Conservation (phyloP, 176 grass and related monocot species). For the Bonia amplexicaulis region DNA sequence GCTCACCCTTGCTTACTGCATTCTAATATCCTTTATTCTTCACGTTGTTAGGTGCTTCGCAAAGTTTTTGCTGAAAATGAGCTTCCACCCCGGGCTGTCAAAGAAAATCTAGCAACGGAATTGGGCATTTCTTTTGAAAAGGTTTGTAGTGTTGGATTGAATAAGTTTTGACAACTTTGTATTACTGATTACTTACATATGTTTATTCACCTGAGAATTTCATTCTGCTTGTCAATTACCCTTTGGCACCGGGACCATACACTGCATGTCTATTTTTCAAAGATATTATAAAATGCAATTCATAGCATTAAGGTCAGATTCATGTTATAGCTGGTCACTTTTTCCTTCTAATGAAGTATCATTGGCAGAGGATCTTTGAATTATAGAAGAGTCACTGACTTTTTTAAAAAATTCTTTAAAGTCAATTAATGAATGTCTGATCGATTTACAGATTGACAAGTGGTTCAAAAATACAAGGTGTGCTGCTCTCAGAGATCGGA, state of each 20-base stretch:
- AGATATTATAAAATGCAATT: neutral
- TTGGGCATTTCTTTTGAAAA: constrained; percentile 81
- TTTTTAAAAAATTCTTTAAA: neutral
- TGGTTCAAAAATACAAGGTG: constrained; percentile 98
- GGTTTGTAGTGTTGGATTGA: constrained; percentile 35
- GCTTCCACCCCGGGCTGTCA: constrained; percentile 72
- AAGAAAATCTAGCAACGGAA: constrained; percentile 73
- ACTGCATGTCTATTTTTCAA: neutral
- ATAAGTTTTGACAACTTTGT: constrained; percentile 11
- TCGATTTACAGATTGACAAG: constrained; percentile 66
- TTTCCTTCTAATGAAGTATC: constrained; percentile 16
- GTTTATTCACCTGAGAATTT: constrained; percentile 5
- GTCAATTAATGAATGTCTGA: constrained; percentile 13
- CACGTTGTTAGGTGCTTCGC: constrained; percentile 55
- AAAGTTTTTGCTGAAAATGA: constrained; percentile 76
- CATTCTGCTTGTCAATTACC: constrained; percentile 13
- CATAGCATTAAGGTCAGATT: neutral
- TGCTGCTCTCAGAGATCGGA: constrained; percentile 79
- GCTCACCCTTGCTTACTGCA: neutral
- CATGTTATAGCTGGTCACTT: neutral
- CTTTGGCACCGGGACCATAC: neutral
- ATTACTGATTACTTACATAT: neutral
- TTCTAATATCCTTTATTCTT: constrained; percentile 20
- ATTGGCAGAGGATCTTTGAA: neutral
- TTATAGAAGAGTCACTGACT: neutral